Evolutionary conservation across 1,284 basidiomycete genomes (phyloP), one percentile per base, ranked within the genome.

Genomic region (Pulveroboletus sp.): DNA sequence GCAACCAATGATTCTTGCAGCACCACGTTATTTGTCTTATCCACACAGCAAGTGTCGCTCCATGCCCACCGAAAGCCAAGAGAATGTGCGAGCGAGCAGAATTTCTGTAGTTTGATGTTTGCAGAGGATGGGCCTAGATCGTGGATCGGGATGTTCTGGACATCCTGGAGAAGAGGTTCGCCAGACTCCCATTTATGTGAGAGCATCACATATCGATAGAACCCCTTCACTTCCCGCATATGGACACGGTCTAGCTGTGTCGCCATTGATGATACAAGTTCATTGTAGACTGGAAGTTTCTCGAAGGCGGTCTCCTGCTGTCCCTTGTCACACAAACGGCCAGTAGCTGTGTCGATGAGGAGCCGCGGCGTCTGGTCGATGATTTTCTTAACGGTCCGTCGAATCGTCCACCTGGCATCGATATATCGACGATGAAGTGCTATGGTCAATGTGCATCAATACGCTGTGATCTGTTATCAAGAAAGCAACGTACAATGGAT

Each of bases 251-350:
- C 42, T 24, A 24, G 24, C 24, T 24, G 24, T 24, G 24, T 24
- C 24, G 24, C 24, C 24, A 24, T 24, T 24, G 24, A 24, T 24
- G 24, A 24, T 24, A 24, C 24, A 24, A 24, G 24, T 24, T 24
- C 24, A 24, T 24, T 9, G 43, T 49, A 60, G 11, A 60, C 19
- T 2, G 46, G 46, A 16, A 41, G 46, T 9, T 9, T 17, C 19
- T 50, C 43, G 36, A 60, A 60, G 12, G 44, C 39, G 24, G 24
- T 24, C 24, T 24, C 48, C 19, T 59, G 57, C 16, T 59, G 39
- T 6, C 8, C 4, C 13, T 46, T 60, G 33, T 50, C 43, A 19
- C 26, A 42, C 6, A 61, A 36, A n/a, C 17, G 35, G 32, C 56
- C 56, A 3, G 56, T 41, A 12, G 26, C 6, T 2, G 56, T 47